phyloP scores from a whole-genome alignment of 257 asterid species.

The Ajuga chamaepitys region DNA sequence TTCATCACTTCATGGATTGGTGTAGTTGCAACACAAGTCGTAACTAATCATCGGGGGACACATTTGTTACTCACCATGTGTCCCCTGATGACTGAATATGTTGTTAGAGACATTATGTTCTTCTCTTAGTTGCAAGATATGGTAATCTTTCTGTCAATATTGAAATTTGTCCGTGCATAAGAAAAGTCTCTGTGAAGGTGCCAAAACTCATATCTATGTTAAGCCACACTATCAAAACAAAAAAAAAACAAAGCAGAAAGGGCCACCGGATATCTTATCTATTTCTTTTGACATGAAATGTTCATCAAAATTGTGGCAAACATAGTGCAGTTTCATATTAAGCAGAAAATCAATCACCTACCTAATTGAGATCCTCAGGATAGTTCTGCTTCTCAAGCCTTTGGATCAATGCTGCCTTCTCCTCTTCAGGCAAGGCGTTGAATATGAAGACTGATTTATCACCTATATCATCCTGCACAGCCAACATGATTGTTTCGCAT shows the following conservation, averaged over 20 bases:
- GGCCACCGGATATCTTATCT: neutral
- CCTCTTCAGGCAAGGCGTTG: slow-evolving; percentile 59
- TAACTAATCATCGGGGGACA: too few species aligned
- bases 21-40: too few species aligned
- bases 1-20: too few species aligned
- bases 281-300: neutral
- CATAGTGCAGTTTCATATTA: slow-evolving; percentile 10
- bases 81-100: too few species aligned
- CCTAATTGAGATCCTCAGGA: slow-evolving; percentile 28
- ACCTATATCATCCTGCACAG: slow-evolving; percentile 81
- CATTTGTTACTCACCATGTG: too few species aligned
- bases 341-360: slow-evolving; percentile 1
- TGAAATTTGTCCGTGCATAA: neutral
- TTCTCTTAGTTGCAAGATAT: too few species aligned
- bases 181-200: neutral
- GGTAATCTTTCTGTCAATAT: too few species aligned
- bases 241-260: neutral
- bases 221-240: neutral
- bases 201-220: neutral
- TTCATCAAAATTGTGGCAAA: neutral
- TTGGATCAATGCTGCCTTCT: slow-evolving; percentile 43
- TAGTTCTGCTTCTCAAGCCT: slow-evolving; percentile 44
- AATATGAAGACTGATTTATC: slow-evolving; percentile 87
- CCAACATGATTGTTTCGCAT: neutral
- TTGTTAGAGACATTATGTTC: too few species aligned